Percentiles rank a stretch among this genome's conserved stretches.
Conservation (phyloP, 345 rosid genomes). For the Eucalyptus regnans region DNA sequence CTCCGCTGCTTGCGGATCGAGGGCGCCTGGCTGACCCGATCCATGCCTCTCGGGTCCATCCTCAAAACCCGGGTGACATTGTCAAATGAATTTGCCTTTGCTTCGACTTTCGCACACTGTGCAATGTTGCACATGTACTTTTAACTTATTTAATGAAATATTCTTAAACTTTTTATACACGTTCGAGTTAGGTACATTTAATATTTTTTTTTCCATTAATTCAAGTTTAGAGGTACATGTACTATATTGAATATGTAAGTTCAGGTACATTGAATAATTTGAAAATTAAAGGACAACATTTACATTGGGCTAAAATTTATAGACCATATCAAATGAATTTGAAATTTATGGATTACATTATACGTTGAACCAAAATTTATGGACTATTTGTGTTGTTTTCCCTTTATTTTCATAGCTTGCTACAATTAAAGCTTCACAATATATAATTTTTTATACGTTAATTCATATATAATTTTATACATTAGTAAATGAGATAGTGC, state of each 20-base stretch:
- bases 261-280: too few relatives aligned
- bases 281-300: too few relatives aligned
- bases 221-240: too few relatives aligned
- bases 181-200: too few relatives aligned
- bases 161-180: too few relatives aligned
- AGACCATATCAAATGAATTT: rapidly evolving
- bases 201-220: too few relatives aligned
- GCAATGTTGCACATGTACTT: not conserved
- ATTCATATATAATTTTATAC: not conserved
- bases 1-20: not conserved
- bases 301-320: too few relatives aligned
- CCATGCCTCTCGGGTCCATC: not conserved
- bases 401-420: rapidly evolving
- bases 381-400: rapidly evolving
- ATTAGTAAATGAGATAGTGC: not conserved
- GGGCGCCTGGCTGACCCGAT: not conserved
- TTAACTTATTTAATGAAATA: too few relatives aligned
- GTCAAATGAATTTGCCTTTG: not conserved
- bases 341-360: rapidly evolving
- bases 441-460: not conserved
- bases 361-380: too few relatives aligned
- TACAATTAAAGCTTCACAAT: not conserved
- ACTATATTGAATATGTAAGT: too few relatives aligned
- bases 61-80: not conserved
- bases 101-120: not conserved